Conservation (phyloP, 768 basidiomycete species). For the Strobilomyces dryophilus region DNA sequence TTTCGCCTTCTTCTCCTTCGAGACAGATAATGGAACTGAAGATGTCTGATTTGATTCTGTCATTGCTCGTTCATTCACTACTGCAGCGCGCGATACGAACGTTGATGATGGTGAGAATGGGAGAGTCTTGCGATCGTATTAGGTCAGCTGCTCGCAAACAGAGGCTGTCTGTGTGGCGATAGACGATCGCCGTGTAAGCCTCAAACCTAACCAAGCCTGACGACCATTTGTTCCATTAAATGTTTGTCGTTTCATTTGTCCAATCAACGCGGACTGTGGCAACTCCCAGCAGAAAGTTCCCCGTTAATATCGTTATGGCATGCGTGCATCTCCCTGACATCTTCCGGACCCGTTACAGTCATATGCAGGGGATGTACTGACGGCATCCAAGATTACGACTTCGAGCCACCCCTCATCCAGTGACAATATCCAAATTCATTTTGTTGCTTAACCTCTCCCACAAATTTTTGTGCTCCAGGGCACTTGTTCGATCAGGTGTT, state of each 20-base stretch:
- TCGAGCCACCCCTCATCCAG: slow-evolving; percentile 9
- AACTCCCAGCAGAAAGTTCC: slow-evolving; percentile 17
- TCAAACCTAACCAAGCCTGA: slow-evolving; percentile 15
- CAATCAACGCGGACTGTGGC: slow-evolving; percentile 8
- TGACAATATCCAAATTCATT: slow-evolving; percentile 21
- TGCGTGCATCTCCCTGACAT: slow-evolving; percentile 8
- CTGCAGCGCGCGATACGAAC: slow-evolving; percentile 3
- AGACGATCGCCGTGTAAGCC: slow-evolving; percentile 20
- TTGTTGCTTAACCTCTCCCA: slow-evolving; percentile 15
- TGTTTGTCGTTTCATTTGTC: slow-evolving; percentile 10
- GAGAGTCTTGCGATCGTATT: slow-evolving; percentile 13
- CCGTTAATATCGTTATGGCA: slow-evolving; percentile 32
- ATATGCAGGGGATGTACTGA: slow-evolving; percentile 30
- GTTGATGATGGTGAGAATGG: slow-evolving; percentile 15
- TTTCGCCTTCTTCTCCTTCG: slow-evolving; percentile 27
- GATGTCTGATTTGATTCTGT: slow-evolving; percentile 23
- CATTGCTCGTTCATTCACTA: slow-evolving; percentile 17
- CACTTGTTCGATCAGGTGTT: slow-evolving; percentile 25
- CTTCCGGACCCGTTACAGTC: slow-evolving; percentile 30
- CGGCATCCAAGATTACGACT: slow-evolving; percentile 22
- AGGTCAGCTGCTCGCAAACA: slow-evolving; percentile 18
- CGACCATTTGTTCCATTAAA: slow-evolving; percentile 10
- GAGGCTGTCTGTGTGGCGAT: slow-evolving; percentile 11
- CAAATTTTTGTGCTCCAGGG: slow-evolving; percentile 24
- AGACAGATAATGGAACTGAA: slow-evolving; percentile 20